Conservation (phyloP, 768 basidiomycete species). For the Cytidiella melzeri region DNA sequence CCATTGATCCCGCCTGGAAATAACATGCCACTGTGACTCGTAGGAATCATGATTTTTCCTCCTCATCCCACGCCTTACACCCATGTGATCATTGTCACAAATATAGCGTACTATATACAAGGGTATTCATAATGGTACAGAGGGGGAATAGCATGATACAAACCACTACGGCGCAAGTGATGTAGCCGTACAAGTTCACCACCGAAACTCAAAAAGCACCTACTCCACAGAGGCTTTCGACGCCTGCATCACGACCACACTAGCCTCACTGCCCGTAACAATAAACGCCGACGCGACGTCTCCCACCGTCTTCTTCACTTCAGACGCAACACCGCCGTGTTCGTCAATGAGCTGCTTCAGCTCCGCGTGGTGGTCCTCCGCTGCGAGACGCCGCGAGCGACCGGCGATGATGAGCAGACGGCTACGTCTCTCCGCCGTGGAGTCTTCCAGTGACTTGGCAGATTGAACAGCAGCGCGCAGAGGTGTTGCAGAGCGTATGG, state of each 20-base stretch:
- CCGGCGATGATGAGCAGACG: constrained; percentile 64
- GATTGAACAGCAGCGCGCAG: constrained; percentile 48
- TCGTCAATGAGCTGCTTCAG: constrained; percentile 56
- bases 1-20: too few relatives aligned
- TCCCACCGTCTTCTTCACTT: constrained; percentile 79
- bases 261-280: constrained; percentile 48
- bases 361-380: constrained; percentile 69
- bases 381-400: constrained; percentile 66
- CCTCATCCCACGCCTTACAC: too few relatives aligned
- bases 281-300: constrained; percentile 79
- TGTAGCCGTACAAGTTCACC: too few relatives aligned
- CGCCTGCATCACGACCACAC: constrained; percentile 67
- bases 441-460: constrained; percentile 25
- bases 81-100: too few relatives aligned
- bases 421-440: constrained; percentile 19
- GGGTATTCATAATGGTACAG: too few relatives aligned
- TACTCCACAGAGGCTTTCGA: constrained; percentile 7
- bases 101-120: too few relatives aligned
- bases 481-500: constrained; percentile 48
- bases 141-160: too few relatives aligned
- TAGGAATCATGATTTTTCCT: too few relatives aligned
- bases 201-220: too few relatives aligned
- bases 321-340: constrained; percentile 42
- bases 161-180: too few relatives aligned
- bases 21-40: too few relatives aligned